Percentiles rank a stretch among this genome's conserved stretches.
Conservation (phyloP, 305 asterid genomes). For the Solanum hybrid region DNA sequence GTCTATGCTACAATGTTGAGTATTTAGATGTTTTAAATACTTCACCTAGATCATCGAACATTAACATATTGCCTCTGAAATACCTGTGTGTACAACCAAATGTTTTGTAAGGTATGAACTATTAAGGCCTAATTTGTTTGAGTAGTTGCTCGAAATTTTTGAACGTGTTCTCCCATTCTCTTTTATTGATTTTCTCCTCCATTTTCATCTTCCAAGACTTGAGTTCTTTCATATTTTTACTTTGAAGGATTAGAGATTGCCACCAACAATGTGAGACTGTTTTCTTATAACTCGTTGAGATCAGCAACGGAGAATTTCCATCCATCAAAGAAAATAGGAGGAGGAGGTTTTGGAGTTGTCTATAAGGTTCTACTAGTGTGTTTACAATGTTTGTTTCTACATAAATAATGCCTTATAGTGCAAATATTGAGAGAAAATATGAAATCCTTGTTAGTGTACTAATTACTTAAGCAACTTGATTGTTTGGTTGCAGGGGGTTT, state of each 20-base stretch:
- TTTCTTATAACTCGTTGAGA: slow-evolving; percentile 50
- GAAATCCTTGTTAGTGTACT: not conserved
- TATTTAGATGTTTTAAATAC: not conserved
- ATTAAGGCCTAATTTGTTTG: not conserved
- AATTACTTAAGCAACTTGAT: not conserved
- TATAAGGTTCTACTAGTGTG: slow-evolving; percentile 28
- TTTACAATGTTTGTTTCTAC: not conserved
- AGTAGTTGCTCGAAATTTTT: not conserved
- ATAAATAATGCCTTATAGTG: not conserved
- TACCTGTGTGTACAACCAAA: not conserved
- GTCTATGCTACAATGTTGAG: not conserved
- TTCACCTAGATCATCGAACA: not conserved
- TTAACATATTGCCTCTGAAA: not conserved
- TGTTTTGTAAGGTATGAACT: not conserved
- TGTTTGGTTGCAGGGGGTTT: slow-evolving; percentile 45
- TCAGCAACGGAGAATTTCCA: slow-evolving; percentile 66
- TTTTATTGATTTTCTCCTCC: not conserved
- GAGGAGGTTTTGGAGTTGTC: slow-evolving; percentile 80
- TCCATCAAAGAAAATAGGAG: slow-evolving; percentile 60
- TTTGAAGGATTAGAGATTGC: slow-evolving; percentile 31
- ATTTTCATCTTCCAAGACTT: not conserved
- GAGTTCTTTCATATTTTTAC: not conserved
- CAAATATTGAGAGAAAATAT: not conserved
- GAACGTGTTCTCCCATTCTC: not conserved
- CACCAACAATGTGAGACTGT: slow-evolving; percentile 49